Conservation (phyloP, 2,329 filamentous ascomycete genomes). For the Byssoonygena ceratinophila region DNA sequence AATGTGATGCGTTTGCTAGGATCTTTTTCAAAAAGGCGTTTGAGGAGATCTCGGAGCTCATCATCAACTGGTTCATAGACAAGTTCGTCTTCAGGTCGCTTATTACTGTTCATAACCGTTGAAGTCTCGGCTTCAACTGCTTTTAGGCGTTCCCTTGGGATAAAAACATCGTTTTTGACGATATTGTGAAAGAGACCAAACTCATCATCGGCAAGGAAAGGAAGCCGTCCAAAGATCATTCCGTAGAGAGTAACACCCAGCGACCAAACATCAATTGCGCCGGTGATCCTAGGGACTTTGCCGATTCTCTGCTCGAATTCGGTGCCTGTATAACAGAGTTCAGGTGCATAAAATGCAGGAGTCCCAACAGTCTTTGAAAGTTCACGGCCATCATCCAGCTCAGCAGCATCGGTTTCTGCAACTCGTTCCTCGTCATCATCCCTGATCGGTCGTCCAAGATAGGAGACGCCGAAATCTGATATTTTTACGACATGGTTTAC, state of each 20-base stretch:
- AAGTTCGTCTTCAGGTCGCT: conserved; percentile 65
- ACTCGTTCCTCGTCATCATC: conserved; percentile 69
- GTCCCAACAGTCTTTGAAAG: conserved; percentile 97
- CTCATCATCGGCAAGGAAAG: conserved; percentile 84
- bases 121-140: conserved; percentile 48
- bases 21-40: conserved; percentile 75
- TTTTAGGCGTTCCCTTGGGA: conserved; percentile 70
- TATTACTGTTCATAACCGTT: conserved; percentile 51
- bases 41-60: conserved; percentile 65
- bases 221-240: conserved; percentile 84
- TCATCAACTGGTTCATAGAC: conserved; percentile 79
- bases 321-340: conserved; percentile 80
- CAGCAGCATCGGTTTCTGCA: conserved; percentile 71
- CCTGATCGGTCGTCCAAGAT: conserved; percentile 77
- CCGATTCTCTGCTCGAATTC: conserved; percentile 48
- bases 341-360: conserved; percentile 92
- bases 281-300: conserved; percentile 60
- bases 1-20: conserved; percentile 79
- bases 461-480: conserved; percentile 96
- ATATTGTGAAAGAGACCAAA: conserved; percentile 88
- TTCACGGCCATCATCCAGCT: conserved; percentile 86
- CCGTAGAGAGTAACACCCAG: conserved; percentile 93
- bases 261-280: conserved; percentile 95
- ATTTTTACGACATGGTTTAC: conserved; percentile 84
- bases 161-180: conserved; percentile 82